A percentile compares a stretch with the other conserved stretches of the same genome.
phyloP scores from a whole-genome alignment of 495 filamentous ascomycete genomes.

The Zalerion maritima region DNA sequence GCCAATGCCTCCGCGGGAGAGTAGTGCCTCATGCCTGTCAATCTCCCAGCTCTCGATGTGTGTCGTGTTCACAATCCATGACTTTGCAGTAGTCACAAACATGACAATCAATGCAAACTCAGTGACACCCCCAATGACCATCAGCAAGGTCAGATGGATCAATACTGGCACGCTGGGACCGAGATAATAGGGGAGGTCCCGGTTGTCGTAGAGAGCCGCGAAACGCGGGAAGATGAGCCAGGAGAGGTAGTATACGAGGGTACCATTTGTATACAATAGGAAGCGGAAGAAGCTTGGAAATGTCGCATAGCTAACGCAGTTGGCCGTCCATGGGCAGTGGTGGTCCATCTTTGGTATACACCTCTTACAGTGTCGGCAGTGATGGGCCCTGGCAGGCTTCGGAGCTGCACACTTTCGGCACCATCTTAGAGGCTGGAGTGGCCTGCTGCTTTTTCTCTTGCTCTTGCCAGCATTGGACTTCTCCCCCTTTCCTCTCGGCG shows the following conservation, averaged over 20 bases:
- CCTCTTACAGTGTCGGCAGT: constrained; percentile 77
- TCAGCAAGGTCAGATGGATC: constrained; percentile 48
- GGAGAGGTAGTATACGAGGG: constrained; percentile 41
- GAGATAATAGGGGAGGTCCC: constrained; percentile 65
- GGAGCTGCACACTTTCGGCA: constrained; percentile 72
- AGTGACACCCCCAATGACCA: constrained; percentile 44
- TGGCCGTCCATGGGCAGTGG: constrained; percentile 91
- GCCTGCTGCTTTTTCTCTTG: constrained; percentile 5
- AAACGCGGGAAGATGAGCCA: constrained; percentile 48
- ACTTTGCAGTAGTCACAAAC: constrained; percentile 29
- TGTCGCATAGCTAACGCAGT: constrained; percentile 83
- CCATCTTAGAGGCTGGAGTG: constrained; percentile 33
- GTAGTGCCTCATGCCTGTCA: constrained; percentile 65
- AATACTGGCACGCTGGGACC: constrained; percentile 55
- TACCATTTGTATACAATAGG: constrained; percentile 56
- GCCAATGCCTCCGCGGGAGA: constrained; percentile 45
- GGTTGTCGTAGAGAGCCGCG: constrained; percentile 46
- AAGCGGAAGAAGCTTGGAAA: constrained; percentile 87
- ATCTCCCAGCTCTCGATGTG: constrained; percentile 93
- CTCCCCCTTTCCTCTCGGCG: constrained; percentile 5
- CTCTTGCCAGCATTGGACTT: constrained; percentile 2
- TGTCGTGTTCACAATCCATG: constrained; percentile 40
- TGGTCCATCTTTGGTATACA: constrained; percentile 98
- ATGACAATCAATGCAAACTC: constrained; percentile 53
- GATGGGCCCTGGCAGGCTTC: constrained; percentile 81